phyloP scores from a whole-genome alignment of 176 grass and related monocot genomes.

The Paspalum notatum region DNA sequence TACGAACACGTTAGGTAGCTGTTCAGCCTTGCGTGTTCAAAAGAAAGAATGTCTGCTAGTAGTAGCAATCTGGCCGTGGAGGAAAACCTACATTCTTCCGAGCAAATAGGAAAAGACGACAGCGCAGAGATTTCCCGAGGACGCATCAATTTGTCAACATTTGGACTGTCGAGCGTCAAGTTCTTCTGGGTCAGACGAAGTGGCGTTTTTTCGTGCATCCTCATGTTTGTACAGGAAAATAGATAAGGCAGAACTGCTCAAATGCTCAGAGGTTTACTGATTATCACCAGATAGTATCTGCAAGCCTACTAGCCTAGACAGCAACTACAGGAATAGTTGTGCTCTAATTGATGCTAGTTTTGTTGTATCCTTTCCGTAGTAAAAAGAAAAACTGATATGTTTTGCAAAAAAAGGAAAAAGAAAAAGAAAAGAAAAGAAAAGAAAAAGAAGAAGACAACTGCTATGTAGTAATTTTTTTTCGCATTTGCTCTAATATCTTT shows the following conservation, averaged over 20 bases:
- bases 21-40: neutral
- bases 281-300: neutral
- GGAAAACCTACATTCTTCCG: neutral
- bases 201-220: neutral
- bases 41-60: slow-evolving; percentile 15
- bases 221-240: slow-evolving; percentile 27
- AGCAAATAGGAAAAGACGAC: neutral
- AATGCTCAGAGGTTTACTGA: neutral
- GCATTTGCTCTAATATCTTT: neutral
- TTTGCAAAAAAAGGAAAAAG: too few relatives aligned
- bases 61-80: neutral
- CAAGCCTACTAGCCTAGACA: neutral
- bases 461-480: neutral
- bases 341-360: neutral
- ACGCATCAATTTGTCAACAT: neutral
- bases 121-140: neutral
- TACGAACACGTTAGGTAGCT: neutral
- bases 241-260: neutral
- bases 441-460: neutral
- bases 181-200: neutral
- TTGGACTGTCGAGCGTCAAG: neutral
- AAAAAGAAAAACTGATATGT: too few relatives aligned
- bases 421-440: too few relatives aligned
- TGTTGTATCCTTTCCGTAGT: too few relatives aligned
- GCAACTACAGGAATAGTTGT: neutral